Percentiles rank a stretch among this genome's conserved stretches.
Evolutionary conservation across 2,329 filamentous ascomycete genomes (phyloP).

Genomic region (Mycosphaerella sp.): DNA sequence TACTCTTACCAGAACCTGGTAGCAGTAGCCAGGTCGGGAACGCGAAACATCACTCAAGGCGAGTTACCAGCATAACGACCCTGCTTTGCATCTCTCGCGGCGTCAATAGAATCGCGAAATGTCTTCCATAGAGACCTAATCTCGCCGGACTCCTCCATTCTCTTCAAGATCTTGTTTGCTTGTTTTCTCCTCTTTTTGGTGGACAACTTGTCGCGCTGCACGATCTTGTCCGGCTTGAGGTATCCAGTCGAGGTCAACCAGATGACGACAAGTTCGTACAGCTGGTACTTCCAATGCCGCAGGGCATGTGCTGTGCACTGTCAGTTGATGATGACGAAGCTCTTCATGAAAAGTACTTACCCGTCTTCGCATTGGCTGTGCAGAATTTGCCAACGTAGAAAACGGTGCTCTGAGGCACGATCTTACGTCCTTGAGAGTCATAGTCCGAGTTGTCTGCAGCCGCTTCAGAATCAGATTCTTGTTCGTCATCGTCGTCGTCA

Average conservation of each 20-base stretch:
- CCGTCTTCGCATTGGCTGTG: background rate
- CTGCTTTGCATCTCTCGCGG: constrained; percentile 48
- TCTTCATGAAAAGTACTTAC: constrained; percentile 38
- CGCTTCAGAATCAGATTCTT: constrained; percentile 29
- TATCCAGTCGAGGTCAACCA: constrained; percentile 56
- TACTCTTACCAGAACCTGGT: too few species aligned
- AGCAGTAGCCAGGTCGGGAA: too few species aligned
- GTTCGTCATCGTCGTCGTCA: constrained; percentile 30
- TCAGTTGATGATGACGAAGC: constrained; percentile 36
- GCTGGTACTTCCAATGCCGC: constrained; percentile 67
- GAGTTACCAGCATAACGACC: constrained; percentile 19
- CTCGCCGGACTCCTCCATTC: constrained; percentile 55
- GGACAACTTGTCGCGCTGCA: constrained; percentile 57
- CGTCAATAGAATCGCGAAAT: constrained; percentile 58
- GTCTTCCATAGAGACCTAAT: constrained; percentile 58
- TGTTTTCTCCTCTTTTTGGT: constrained; percentile 53
- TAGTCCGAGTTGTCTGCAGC: constrained; percentile 38
- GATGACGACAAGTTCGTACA: constrained; percentile 65
- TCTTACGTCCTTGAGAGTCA: constrained; percentile 44
- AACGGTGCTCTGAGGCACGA: constrained; percentile 42
- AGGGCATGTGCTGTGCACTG: constrained; percentile 57
- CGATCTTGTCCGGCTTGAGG: constrained; percentile 52
- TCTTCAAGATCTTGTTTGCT: constrained; percentile 58
- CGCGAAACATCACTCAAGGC: background rate
- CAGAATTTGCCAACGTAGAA: constrained; percentile 53